phyloP scores from a whole-genome alignment of 2,329 filamentous ascomycete species.

The Aureobasidium pullulans region DNA sequence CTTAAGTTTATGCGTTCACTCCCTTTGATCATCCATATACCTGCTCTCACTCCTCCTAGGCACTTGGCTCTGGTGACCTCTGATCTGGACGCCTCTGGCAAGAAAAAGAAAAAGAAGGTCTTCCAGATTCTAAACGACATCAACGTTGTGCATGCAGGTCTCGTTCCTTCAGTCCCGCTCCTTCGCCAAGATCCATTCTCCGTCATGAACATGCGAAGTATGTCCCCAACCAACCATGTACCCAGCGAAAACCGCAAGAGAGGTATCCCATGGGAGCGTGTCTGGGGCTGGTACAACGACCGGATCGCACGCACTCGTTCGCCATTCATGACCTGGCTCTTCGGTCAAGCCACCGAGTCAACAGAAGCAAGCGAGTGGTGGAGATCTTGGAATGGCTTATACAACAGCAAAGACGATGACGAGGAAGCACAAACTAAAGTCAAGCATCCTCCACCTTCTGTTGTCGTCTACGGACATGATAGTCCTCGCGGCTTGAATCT shows the following conservation, averaged over 20 bases:
- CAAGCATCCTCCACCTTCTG: conserved; percentile 38
- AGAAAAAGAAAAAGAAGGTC: conserved; percentile 10
- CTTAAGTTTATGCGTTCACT: conserved; percentile 27
- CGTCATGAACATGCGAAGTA: conserved; percentile 87
- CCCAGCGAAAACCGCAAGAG: conserved; percentile 48
- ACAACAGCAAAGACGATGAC: neutral
- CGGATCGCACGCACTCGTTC: conserved; percentile 4
- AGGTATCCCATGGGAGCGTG: conserved; percentile 56
- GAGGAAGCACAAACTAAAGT: neutral
- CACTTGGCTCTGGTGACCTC: neutral
- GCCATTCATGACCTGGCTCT: neutral
- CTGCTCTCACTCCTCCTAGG: conserved; percentile 14
- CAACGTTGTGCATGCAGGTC: conserved; percentile 75
- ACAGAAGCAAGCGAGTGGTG: neutral
- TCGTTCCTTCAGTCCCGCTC: conserved; percentile 67
- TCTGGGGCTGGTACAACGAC: conserved; percentile 22
- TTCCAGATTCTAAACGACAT: conserved; percentile 32
- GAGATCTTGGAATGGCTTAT: neutral
- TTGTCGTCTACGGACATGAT: conserved; percentile 85
- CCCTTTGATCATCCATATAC: conserved; percentile 31
- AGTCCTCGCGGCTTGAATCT: conserved; percentile 61
- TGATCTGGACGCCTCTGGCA: neutral
- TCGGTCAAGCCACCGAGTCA: neutral
- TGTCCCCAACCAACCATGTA: conserved; percentile 56
- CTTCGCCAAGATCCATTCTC: conserved; percentile 67